Conservation (phyloP, 441 rosid genomes). For the Erodium trifolium region DNA sequence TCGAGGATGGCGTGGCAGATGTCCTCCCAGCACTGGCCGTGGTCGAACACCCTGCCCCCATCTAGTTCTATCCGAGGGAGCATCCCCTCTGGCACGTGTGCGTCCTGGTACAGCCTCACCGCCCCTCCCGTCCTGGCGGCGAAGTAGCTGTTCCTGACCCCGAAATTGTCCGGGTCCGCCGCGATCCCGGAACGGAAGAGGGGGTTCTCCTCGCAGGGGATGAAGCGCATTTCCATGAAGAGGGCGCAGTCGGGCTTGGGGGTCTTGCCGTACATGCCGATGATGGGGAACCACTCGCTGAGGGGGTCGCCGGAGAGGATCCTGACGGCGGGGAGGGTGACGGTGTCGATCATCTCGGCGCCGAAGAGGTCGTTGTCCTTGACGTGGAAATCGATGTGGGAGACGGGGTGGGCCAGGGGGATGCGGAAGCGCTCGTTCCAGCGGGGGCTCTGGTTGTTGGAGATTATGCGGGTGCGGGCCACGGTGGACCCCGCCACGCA, state of each 20-base stretch:
- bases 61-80: slow-evolving; percentile 60
- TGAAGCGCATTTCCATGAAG: slow-evolving; percentile 45
- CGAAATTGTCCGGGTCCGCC: slow-evolving; percentile 45
- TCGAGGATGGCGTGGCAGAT: slow-evolving; percentile 75
- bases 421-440: slow-evolving; percentile 43
- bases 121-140: slow-evolving; percentile 80
- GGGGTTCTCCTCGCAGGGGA: slow-evolving; percentile 35
- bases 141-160: slow-evolving; percentile 85
- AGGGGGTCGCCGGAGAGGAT: slow-evolving; percentile 38
- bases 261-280: slow-evolving; percentile 38
- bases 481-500: slow-evolving; percentile 60
- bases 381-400: slow-evolving; percentile 47
- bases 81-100: slow-evolving; percentile 58
- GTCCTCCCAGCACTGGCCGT: slow-evolving; percentile 90
- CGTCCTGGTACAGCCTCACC: slow-evolving; percentile 89
- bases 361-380: slow-evolving; percentile 78
- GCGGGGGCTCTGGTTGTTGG: slow-evolving; percentile 48
- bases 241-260: slow-evolving; percentile 61
- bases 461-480: slow-evolving; percentile 70
- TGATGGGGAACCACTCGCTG: slow-evolving; percentile 57
- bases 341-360: slow-evolving; percentile 63
- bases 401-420: slow-evolving; percentile 55
- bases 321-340: slow-evolving; percentile 33
- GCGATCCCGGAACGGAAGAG: slow-evolving; percentile 40
- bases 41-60: slow-evolving; percentile 54